Evolutionary conservation across 2,329 filamentous ascomycete species (phyloP).

Genomic region (Colletotrichum brevisporum): DNA sequence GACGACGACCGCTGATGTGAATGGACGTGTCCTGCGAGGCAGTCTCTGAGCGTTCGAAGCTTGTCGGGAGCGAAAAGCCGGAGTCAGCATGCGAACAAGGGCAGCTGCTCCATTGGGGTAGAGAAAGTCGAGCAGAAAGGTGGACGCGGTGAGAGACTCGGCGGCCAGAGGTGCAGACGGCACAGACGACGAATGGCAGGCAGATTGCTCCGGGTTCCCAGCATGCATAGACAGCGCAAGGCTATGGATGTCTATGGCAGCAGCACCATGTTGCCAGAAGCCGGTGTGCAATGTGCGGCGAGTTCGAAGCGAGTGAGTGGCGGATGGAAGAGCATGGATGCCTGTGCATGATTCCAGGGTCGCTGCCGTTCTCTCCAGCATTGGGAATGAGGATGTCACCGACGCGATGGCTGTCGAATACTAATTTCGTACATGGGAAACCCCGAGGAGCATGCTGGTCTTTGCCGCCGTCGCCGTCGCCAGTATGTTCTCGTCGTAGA

Average conservation of each 20-base stretch:
- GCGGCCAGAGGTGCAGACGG: slow-evolving; percentile 43
- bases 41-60: slow-evolving; percentile 35
- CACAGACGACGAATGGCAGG: slow-evolving; percentile 44
- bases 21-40: slow-evolving; percentile 42
- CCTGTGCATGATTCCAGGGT: slow-evolving; percentile 70
- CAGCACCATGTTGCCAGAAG: slow-evolving; percentile 70
- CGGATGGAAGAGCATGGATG: slow-evolving; percentile 63
- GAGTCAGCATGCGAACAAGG: slow-evolving; percentile 55
- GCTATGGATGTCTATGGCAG: slow-evolving; percentile 61
- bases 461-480: slow-evolving; percentile 8
- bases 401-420: slow-evolving; percentile 27
- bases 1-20: slow-evolving; percentile 44
- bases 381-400: slow-evolving; percentile 49
- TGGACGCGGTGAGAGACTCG: slow-evolving; percentile 58
- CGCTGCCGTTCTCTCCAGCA: slow-evolving; percentile 72
- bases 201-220: slow-evolving; percentile 41
- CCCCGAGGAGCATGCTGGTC: slow-evolving; percentile 26
- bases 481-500: too few species aligned
- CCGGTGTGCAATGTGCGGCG: slow-evolving; percentile 61
- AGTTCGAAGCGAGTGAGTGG: slow-evolving; percentile 53
- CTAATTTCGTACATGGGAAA: slow-evolving; percentile 13
- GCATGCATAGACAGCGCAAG: slow-evolving; percentile 50
- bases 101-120: slow-evolving; percentile 63
- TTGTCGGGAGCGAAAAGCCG: slow-evolving; percentile 40
- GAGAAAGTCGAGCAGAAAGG: slow-evolving; percentile 69